phyloP scores from a whole-genome alignment of 805 yeast species.

The Wickerhamomyces strasburgensis region DNA sequence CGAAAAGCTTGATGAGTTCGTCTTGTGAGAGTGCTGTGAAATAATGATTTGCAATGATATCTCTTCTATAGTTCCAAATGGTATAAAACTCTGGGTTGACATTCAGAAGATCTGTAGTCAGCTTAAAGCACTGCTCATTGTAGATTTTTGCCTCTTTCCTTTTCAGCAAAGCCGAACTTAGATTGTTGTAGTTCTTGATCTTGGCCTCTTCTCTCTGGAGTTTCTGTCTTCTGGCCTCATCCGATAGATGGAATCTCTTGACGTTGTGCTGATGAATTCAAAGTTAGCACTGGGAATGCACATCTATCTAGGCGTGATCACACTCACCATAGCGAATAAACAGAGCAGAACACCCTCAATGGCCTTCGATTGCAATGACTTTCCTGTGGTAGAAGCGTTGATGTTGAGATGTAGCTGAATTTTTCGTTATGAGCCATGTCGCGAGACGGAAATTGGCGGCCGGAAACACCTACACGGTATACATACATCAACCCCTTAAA shows the following conservation, averaged over 20 bases:
- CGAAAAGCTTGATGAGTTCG: constrained; percentile 32
- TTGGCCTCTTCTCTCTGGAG: constrained; percentile 53
- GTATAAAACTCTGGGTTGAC: constrained; percentile 86
- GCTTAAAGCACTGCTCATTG: constrained; percentile 37
- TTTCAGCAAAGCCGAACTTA: constrained; percentile 41
- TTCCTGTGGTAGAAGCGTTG: no score
- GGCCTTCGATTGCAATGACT: no score
- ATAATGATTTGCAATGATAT: constrained; percentile 39
- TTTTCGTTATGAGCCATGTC: no score
- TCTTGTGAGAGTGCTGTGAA: constrained; percentile 14
- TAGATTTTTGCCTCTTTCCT: constrained; percentile 28
- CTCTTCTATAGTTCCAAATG: constrained; percentile 85
- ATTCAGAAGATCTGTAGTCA: constrained; percentile 53
- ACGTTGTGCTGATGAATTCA: constrained; percentile 87
- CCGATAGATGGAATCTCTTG: constrained; percentile 51
- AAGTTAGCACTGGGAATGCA: no score
- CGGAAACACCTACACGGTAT: no score
- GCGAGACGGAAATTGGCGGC: no score
- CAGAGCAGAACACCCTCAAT: no score
- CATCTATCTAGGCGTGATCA: no score
- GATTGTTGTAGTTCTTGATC: constrained; percentile 48
- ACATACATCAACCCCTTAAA: no score
- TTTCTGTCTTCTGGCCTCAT: constrained; percentile 50
- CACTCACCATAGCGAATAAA: no score
- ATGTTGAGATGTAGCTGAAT: no score